Percentiles rank a stretch among this genome's conserved stretches.
phyloP scores from a whole-genome alignment of 2,329 filamentous ascomycete genomes.

The Remersonia thermophila region DNA sequence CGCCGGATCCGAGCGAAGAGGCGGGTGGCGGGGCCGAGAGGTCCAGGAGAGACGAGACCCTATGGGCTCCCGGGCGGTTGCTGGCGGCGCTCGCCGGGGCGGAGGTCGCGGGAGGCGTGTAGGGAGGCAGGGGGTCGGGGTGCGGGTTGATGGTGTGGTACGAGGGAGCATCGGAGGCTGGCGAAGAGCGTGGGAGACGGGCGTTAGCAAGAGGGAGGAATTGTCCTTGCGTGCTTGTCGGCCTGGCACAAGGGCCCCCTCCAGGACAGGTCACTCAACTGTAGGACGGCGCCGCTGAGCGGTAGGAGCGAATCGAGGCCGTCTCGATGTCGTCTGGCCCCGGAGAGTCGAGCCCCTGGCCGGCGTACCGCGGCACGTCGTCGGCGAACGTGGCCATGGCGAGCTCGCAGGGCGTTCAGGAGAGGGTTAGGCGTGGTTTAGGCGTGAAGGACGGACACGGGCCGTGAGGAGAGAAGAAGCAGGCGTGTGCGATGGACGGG shows the following conservation, averaged over 20 bases:
- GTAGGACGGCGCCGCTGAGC: constrained; percentile 57
- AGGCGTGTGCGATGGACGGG: too few relatives aligned
- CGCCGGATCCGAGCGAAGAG: too few relatives aligned
- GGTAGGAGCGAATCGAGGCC: constrained; percentile 52
- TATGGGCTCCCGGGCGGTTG: not conserved
- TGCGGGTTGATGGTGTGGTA: constrained; percentile 46
- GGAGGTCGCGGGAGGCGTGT: constrained; percentile 28
- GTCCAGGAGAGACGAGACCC: constrained; percentile 9
- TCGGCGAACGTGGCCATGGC: constrained; percentile 11
- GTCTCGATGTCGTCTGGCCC: constrained; percentile 51
- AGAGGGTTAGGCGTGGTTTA: too few relatives aligned
- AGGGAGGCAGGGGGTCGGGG: constrained; percentile 37
- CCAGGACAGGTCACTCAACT: constrained; percentile 34
- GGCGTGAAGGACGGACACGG: too few relatives aligned
- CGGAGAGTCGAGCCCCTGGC: constrained; percentile 18
- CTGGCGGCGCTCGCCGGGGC: not conserved
- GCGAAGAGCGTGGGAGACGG: not conserved
- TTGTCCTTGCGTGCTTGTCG: too few relatives aligned
- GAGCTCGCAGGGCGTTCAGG: too few relatives aligned
- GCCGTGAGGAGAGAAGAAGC: too few relatives aligned
- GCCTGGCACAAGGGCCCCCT: too few relatives aligned
- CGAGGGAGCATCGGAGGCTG: constrained; percentile 52
- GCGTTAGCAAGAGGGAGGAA: constrained; percentile 9
- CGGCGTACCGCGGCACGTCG: constrained; percentile 8
- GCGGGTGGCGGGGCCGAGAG: constrained; percentile 4